Evolutionary conservation across 768 basidiomycete genomes (phyloP).

Genomic region (Tephrocybe sp.): DNA sequence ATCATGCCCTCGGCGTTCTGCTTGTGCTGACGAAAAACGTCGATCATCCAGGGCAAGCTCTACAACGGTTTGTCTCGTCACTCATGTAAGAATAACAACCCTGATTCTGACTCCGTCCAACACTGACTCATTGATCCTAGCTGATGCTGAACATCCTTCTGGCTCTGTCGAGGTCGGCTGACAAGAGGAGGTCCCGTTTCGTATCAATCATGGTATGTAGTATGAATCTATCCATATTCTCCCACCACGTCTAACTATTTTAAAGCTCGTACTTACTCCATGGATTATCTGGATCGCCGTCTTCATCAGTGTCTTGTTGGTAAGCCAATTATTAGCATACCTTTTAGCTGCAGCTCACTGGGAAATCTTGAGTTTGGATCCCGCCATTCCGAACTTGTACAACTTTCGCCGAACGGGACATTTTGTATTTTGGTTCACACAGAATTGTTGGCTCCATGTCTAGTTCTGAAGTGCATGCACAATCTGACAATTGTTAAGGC

Average conservation of each 20-base stretch:
- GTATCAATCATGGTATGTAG: conserved; percentile 18
- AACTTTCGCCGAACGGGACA: conserved; percentile 26
- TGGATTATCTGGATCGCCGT: conserved; percentile 30
- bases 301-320: conserved; percentile 25
- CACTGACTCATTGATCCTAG: conserved; percentile 10
- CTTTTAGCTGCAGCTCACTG: background rate
- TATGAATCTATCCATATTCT: no score
- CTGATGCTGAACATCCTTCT: conserved; percentile 27
- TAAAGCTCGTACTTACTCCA: conserved; percentile 25
- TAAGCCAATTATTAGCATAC: conserved; percentile 7
- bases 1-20: background rate
- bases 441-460: conserved; percentile 16
- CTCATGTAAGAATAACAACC: conserved; percentile 22
- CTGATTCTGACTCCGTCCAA: background rate
- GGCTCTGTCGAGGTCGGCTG: conserved; percentile 25
- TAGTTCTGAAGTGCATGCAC: background rate
- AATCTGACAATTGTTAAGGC: conserved; percentile 18
- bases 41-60: conserved; percentile 22
- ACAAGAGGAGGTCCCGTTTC: conserved; percentile 16
- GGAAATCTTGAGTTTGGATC: conserved; percentile 22
- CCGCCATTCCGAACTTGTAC: conserved; percentile 20
- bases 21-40: background rate
- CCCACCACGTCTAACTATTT: background rate
- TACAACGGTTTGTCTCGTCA: conserved; percentile 24
- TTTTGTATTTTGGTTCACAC: conserved; percentile 27